These are phyloP conservation scores for Hypoxylon sp. DNA, from an alignment of 2,329 filamentous ascomycete species.

Conservation along the genomic window DNA sequence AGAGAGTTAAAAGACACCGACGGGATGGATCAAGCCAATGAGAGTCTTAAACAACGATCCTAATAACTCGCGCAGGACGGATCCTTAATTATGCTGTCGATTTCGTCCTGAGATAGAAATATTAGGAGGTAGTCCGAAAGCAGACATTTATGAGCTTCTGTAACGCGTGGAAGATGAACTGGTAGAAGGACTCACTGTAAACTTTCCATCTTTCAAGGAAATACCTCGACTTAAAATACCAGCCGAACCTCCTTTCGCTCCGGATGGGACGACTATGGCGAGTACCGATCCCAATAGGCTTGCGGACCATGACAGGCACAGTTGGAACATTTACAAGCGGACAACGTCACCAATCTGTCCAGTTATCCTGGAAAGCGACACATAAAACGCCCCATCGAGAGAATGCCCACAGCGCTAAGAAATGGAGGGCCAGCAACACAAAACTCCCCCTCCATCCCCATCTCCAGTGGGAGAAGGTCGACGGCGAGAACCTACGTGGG, in stretches of 20 bases:
- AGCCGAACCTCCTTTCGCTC: neutral
- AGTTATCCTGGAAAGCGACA: conserved; percentile 46
- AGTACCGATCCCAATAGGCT: neutral
- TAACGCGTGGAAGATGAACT: neutral
- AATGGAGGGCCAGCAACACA: conserved; percentile 56
- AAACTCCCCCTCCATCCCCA: conserved; percentile 57
- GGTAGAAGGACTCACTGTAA: conserved; percentile 8
- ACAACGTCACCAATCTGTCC: conserved; percentile 47
- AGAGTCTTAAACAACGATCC: neutral
- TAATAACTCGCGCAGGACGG: neutral
- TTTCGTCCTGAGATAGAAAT: neutral
- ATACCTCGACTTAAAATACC: neutral
- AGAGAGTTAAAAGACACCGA: neutral
- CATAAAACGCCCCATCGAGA: conserved; percentile 55
- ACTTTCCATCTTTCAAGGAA: neutral
- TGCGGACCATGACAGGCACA: neutral
- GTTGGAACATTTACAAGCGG: neutral
- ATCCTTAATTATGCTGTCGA: neutral
- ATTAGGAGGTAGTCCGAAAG: conserved; percentile 3
- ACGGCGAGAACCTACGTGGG: conserved; percentile 32
- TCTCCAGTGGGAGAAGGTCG: conserved; percentile 41
- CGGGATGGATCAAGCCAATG: neutral
- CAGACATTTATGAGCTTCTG: neutral
- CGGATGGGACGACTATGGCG: too few relatives aligned
- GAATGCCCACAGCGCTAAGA: conserved; percentile 53